Conservation (phyloP, 257 asterid species). For the Eucommia ulmoides region DNA sequence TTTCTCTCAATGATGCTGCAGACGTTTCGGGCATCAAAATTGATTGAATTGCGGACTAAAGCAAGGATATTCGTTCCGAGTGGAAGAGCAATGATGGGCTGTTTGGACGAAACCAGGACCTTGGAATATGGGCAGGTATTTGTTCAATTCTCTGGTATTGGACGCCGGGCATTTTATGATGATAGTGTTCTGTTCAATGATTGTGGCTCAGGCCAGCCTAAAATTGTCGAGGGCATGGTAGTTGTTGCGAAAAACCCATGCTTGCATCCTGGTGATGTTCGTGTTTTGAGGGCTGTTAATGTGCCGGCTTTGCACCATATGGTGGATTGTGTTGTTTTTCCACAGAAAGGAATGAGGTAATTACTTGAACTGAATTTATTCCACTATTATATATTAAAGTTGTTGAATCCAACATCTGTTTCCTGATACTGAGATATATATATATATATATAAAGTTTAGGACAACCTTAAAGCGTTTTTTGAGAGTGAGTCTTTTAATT, state of each 20-base stretch:
- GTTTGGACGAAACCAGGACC: conserved; percentile 70
- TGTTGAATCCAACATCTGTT: neutral
- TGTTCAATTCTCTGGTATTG: conserved; percentile 45
- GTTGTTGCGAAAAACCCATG: conserved; percentile 92
- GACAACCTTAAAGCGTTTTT: neutral
- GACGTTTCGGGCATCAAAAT: conserved; percentile 53
- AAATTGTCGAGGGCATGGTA: conserved; percentile 32
- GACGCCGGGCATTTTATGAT: conserved; percentile 18
- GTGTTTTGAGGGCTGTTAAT: conserved; percentile 54
- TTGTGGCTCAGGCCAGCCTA: conserved; percentile 8
- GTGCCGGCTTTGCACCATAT: conserved; percentile 53
- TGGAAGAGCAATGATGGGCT: conserved; percentile 86
- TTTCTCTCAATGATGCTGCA: conserved; percentile 85
- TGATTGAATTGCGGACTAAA: conserved; percentile 53
- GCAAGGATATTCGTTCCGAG: conserved; percentile 56
- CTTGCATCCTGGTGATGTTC: conserved; percentile 93
- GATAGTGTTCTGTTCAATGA: conserved; percentile 15
- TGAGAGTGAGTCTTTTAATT: neutral
- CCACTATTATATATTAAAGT: neutral
- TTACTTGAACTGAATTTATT: no score
- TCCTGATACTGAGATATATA: neutral
- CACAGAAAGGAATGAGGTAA: conserved; percentile 66
- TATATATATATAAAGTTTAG: no score
- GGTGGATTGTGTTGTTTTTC: conserved; percentile 94
- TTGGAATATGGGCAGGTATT: conserved; percentile 84